Evolutionary conservation across 768 basidiomycete species (phyloP).

Genomic region (Pleurotus cornucopiae): DNA sequence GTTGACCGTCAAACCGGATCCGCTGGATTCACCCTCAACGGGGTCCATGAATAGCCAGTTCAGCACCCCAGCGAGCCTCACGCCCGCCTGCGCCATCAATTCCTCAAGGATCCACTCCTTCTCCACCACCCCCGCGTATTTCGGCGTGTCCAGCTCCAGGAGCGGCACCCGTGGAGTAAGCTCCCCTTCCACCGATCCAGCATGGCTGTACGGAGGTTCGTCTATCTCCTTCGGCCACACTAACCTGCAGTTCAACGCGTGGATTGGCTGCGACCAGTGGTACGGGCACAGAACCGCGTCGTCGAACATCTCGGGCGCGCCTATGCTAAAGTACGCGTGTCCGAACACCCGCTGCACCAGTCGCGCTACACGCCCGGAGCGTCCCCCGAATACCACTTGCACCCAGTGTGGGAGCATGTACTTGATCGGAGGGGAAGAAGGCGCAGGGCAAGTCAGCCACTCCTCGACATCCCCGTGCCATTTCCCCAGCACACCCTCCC

Average conservation of each 20-base stretch:
- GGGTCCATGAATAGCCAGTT: slow-evolving; percentile 65
- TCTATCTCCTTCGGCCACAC: slow-evolving; percentile 78
- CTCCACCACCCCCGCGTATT: slow-evolving; percentile 70
- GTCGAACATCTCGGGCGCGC: slow-evolving; percentile 31
- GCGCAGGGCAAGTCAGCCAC: slow-evolving; percentile 70
- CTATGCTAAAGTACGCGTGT: not conserved
- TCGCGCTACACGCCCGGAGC: not conserved
- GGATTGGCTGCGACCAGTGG: slow-evolving; percentile 70
- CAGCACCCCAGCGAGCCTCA: slow-evolving; percentile 78
- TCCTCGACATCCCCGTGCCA: slow-evolving; percentile 55
- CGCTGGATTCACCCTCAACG: slow-evolving; percentile 13
- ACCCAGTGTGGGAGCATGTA: slow-evolving; percentile 19
- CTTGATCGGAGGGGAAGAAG: slow-evolving; percentile 11
- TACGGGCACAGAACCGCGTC: slow-evolving; percentile 69
- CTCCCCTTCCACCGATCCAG: slow-evolving; percentile 8
- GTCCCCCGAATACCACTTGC: slow-evolving; percentile 11
- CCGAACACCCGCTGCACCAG: not conserved
- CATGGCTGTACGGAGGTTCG: slow-evolving; percentile 31
- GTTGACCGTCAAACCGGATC: not conserved
- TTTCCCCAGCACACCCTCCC: slow-evolving; percentile 73
- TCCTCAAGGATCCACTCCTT: slow-evolving; percentile 73
- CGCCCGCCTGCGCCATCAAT: slow-evolving; percentile 76
- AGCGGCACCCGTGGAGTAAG: slow-evolving; percentile 22
- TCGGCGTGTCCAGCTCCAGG: slow-evolving; percentile 76
- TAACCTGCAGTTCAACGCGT: slow-evolving; percentile 76